Percentiles rank a stretch among this genome's conserved stretches.
Conservation (phyloP, 108 stramenopile genomes). For the Pseudonitzschia multiseries region DNA sequence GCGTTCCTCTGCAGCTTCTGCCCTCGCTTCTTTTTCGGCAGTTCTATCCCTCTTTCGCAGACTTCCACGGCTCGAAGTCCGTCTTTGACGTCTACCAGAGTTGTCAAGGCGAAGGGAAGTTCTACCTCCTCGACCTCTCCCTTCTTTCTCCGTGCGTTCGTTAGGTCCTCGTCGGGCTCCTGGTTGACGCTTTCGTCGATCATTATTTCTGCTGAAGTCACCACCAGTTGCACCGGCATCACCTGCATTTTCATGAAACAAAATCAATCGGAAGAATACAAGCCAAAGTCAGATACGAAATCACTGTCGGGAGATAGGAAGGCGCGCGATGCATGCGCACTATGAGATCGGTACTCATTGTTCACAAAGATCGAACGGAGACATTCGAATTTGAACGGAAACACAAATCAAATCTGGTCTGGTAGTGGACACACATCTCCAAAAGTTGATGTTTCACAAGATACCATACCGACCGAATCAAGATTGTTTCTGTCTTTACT, state of each 20-base stretch:
- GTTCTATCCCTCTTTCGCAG: slow-evolving; percentile 74
- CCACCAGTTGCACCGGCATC: slow-evolving; percentile 20
- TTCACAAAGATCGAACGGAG: no score
- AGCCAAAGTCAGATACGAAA: neutral
- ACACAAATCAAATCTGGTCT: no score
- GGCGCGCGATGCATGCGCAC: no score
- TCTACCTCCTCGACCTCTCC: slow-evolving; percentile 32
- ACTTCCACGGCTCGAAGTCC: slow-evolving; percentile 60
- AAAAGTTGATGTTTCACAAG: no score
- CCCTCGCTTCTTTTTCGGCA: slow-evolving; percentile 60
- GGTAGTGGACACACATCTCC: no score
- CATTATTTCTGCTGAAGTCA: slow-evolving; percentile 17
- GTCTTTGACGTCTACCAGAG: slow-evolving; percentile 61
- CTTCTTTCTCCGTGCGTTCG: slow-evolving; percentile 24
- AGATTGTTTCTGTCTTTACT: no score
- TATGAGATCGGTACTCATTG: no score
- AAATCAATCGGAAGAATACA: neutral
- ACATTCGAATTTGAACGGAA: no score
- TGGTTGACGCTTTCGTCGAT: slow-evolving; percentile 1
- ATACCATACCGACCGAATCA: no score
- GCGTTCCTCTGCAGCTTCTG: slow-evolving; percentile 66
- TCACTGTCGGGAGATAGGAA: neutral
- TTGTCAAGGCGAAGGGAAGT: slow-evolving; percentile 66
- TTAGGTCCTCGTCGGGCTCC: slow-evolving; percentile 32
- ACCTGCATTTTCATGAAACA: neutral